Percentiles rank a stretch among this genome's conserved stretches.
Evolutionary conservation across 495 filamentous ascomycete genomes (phyloP).

Genomic region (Patellaria atrata): DNA sequence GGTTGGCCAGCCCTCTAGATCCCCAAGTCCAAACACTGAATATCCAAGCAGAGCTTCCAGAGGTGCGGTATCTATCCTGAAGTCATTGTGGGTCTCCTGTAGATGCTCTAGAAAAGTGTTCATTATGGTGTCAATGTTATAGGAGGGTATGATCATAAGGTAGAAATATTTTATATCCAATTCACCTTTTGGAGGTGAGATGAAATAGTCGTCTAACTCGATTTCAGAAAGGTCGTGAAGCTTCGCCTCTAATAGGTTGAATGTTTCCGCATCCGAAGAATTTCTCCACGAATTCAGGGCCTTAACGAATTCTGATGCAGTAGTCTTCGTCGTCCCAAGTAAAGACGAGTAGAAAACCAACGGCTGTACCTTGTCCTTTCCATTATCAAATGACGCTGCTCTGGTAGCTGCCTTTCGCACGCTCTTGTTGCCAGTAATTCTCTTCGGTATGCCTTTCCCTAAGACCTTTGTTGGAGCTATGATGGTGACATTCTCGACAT

Average conservation of each 20-base stretch:
- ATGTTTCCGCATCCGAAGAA: neutral
- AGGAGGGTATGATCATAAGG: slow-evolving; percentile 67
- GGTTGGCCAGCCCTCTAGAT: slow-evolving; percentile 78
- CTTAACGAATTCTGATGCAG: slow-evolving; percentile 43
- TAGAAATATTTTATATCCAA: slow-evolving; percentile 57
- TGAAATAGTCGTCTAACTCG: slow-evolving; percentile 86
- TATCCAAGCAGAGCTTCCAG: slow-evolving; percentile 66
- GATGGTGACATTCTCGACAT: slow-evolving; percentile 7
- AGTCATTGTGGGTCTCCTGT: slow-evolving; percentile 85
- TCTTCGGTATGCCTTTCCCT: slow-evolving; percentile 16
- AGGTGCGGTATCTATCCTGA: slow-evolving; percentile 82
- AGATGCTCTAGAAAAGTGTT: slow-evolving; percentile 71
- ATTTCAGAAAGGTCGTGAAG: slow-evolving; percentile 70
- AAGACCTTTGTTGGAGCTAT: slow-evolving; percentile 2
- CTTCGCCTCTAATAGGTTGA: slow-evolving; percentile 37
- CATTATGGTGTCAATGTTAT: slow-evolving; percentile 83
- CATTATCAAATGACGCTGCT: slow-evolving; percentile 12
- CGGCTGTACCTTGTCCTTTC: slow-evolving; percentile 44
- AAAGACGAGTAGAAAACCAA: slow-evolving; percentile 81
- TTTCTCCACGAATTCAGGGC: slow-evolving; percentile 30
- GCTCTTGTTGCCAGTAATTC: slow-evolving; percentile 13
- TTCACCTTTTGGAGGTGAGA: slow-evolving; percentile 37
- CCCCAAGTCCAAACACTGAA: slow-evolving; percentile 86
- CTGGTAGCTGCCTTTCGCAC: slow-evolving; percentile 10
- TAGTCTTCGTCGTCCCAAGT: slow-evolving; percentile 61